phyloP scores from a whole-genome alignment of 2,329 filamentous ascomycete species.

The Tolypocladium capitatum region DNA sequence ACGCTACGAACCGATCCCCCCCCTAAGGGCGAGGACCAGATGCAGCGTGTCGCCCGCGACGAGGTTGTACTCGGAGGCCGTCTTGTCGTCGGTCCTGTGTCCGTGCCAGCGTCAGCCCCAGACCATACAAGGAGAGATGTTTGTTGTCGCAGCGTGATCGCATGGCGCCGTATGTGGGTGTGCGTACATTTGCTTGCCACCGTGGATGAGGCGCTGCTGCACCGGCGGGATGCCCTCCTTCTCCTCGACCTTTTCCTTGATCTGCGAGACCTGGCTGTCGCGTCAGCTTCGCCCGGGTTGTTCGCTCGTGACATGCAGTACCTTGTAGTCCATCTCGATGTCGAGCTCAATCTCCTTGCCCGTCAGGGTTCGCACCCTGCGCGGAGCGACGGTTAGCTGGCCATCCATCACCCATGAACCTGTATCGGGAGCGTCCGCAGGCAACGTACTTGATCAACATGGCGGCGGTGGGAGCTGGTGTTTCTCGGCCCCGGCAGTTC shows the following conservation, averaged over 20 bases:
- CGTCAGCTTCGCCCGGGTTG: background rate
- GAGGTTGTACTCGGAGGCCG: slow-evolving; percentile 77
- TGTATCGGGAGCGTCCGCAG: background rate
- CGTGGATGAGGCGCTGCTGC: slow-evolving; percentile 90
- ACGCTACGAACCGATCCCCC: background rate
- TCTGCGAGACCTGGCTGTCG: slow-evolving; percentile 61
- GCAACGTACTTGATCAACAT: slow-evolving; percentile 39
- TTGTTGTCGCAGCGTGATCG: background rate
- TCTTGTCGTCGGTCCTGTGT: slow-evolving; percentile 83
- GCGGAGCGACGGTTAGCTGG: background rate
- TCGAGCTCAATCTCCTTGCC: slow-evolving; percentile 99
- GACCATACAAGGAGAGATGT: background rate
- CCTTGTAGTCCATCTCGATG: slow-evolving; percentile 89
- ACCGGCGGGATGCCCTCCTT: slow-evolving; percentile 97
- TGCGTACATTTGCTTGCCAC: slow-evolving; percentile 93
- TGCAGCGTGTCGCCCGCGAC: slow-evolving; percentile 89
- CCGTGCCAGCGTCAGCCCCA: background rate
- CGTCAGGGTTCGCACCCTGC: slow-evolving; percentile 88
- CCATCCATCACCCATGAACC: background rate
- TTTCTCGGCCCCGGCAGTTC: background rate
- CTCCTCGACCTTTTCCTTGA: slow-evolving; percentile 98
- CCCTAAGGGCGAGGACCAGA: slow-evolving; percentile 64
- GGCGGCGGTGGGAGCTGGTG: slow-evolving; percentile 3
- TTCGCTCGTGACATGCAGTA: slow-evolving; percentile 21
- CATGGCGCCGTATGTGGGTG: slow-evolving; percentile 2